Conservation (phyloP, 176 grass and related monocot species). For the Microstegium vimineum region DNA sequence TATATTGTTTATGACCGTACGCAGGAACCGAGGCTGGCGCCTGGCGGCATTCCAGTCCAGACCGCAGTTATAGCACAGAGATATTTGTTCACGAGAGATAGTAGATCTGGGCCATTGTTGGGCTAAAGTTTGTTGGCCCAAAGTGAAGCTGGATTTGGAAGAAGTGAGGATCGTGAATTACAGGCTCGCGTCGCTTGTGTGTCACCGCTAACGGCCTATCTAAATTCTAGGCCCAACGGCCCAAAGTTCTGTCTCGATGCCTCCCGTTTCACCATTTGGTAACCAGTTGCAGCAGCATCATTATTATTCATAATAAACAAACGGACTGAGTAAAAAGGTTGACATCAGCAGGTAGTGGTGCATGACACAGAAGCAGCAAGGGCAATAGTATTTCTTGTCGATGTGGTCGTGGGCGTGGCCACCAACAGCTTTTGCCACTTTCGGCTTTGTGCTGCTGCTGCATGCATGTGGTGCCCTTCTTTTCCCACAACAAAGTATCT, state of each 20-base stretch:
- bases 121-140: not conserved
- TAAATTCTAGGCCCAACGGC: not conserved
- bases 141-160: not conserved
- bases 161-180: not conserved
- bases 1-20: not conserved
- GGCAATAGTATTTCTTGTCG: not conserved
- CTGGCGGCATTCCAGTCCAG: too few species aligned
- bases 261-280: too few species aligned
- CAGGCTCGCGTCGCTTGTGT: too few species aligned
- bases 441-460: too few species aligned
- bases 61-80: too few species aligned
- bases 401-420: conserved; percentile 25
- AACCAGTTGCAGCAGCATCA: not conserved
- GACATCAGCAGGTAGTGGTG: conserved; percentile 32
- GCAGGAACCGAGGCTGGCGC: not conserved
- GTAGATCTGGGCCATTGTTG: not conserved
- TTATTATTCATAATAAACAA: not conserved
- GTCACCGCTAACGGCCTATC: too few species aligned
- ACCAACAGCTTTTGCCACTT: not conserved
- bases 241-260: not conserved
- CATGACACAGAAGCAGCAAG: conserved; percentile 23
- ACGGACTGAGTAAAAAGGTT: not conserved
- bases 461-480: not conserved
- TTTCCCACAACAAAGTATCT: not conserved
- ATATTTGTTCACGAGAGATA: not conserved